A percentile compares a stretch with the other conserved stretches of the same genome.
Conservation (phyloP, 805 yeast genomes). For the Yarrowia deformans region DNA sequence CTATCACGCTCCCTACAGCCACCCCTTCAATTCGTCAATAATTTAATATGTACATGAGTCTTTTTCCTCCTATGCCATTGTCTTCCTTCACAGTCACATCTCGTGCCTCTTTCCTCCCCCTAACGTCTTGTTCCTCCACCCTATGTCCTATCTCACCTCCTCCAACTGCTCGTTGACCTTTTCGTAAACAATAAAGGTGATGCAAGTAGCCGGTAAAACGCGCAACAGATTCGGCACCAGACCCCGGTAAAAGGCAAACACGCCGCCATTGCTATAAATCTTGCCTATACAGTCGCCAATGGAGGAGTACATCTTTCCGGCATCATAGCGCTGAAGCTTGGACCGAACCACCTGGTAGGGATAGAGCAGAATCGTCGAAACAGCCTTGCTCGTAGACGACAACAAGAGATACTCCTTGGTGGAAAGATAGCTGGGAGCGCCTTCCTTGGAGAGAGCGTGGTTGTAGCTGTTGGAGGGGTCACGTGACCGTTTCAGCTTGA, state of each 20-base stretch:
- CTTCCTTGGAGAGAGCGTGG: not conserved
- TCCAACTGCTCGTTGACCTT: slow-evolving; percentile 40
- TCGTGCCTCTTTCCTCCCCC: too few relatives aligned
- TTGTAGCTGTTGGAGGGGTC: not conserved
- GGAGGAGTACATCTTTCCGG: slow-evolving; percentile 47
- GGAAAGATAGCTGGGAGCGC: slow-evolving; percentile 44
- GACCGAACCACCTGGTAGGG: slow-evolving; percentile 86
- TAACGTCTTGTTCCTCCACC: too few relatives aligned
- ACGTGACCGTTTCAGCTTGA: not conserved
- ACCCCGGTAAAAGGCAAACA: slow-evolving; percentile 82
- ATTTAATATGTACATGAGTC: not conserved
- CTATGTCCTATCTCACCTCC: not conserved
- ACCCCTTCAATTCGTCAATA: not conserved
- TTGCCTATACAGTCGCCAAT: slow-evolving; percentile 51
- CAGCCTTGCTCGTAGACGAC: slow-evolving; percentile 71
- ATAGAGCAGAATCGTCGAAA: slow-evolving; percentile 72
- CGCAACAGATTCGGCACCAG: slow-evolving; percentile 76
- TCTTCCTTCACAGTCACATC: too few relatives aligned
- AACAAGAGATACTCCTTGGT: slow-evolving; percentile 67
- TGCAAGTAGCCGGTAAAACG: slow-evolving; percentile 91
- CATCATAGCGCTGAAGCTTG: slow-evolving; percentile 66
- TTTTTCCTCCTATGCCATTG: not conserved
- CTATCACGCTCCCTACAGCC: too few relatives aligned
- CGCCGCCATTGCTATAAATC: slow-evolving; percentile 61
- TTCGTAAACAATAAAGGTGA: slow-evolving; percentile 88